Conservation (phyloP, 192 early-diverging fungal species). For the Entrophospora sp. region DNA sequence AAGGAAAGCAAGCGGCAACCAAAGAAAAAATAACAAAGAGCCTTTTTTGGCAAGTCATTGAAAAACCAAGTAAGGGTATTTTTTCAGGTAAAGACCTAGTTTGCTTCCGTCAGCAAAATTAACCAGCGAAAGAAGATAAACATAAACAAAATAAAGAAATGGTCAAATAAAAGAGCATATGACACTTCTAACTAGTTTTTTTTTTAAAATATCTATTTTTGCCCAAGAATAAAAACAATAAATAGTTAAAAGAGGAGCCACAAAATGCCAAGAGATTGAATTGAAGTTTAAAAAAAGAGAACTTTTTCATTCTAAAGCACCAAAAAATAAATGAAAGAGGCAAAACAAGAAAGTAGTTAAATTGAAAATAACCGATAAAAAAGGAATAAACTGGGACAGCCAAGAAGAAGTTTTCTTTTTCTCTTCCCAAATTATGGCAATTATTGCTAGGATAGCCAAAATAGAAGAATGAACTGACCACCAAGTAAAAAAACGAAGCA, state of each 20-base stretch:
- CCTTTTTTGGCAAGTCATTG: background rate
- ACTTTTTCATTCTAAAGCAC: background rate
- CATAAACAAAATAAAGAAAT: slow-evolving; percentile 2
- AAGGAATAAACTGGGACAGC: background rate
- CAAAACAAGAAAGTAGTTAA: background rate
- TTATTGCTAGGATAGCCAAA: background rate
- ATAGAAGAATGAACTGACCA: background rate
- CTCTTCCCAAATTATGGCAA: background rate
- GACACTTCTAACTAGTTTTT: background rate
- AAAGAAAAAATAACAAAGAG: background rate
- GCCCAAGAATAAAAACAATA: background rate
- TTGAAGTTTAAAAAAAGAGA: background rate
- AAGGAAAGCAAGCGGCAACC: background rate
- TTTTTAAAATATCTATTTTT: background rate
- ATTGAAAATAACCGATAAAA: background rate
- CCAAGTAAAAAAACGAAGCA: slow-evolving; percentile 7
- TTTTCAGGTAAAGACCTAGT: background rate
- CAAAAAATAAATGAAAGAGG: background rate
- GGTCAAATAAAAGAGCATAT: background rate
- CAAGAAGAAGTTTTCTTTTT: background rate
- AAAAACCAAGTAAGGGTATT: slow-evolving; percentile 1
- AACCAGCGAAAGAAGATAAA: background rate
- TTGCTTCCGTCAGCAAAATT: background rate
- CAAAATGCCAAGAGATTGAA: background rate
- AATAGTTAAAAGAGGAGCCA: background rate